These are phyloP conservation scores for Ziziphus jujuba DNA, from an alignment of 306 rosid species.

Conservation along the genomic window DNA sequence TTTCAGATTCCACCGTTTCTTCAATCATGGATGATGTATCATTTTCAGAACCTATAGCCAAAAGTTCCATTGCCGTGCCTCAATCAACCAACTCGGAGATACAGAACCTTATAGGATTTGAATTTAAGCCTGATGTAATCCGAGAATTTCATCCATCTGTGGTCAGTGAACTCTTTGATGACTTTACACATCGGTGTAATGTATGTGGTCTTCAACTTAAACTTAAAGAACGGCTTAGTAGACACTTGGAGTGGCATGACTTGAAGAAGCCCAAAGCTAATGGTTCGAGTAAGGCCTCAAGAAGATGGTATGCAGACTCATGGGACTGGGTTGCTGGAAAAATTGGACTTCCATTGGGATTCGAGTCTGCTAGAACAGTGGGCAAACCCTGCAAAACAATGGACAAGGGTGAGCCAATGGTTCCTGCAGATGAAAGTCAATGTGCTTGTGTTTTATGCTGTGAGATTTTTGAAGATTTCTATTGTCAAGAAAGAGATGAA, in stretches of 20 bases:
- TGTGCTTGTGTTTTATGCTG: conserved; percentile 80
- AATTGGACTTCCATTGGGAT: conserved; percentile 39
- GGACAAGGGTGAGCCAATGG: conserved; percentile 47
- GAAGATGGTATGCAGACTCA: conserved; percentile 69
- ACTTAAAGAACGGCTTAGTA: conserved; percentile 49
- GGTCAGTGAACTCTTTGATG: conserved; percentile 54
- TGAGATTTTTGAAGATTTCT: conserved; percentile 77
- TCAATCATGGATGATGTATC: conserved; percentile 38
- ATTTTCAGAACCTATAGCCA: conserved; percentile 29
- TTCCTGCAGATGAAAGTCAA: conserved; percentile 72
- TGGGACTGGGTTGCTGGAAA: conserved; percentile 54
- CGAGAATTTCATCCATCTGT: conserved; percentile 70
- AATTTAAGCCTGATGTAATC: conserved; percentile 64
- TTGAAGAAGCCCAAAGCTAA: conserved; percentile 37
- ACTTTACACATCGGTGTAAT: conserved; percentile 55
- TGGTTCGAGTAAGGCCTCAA: conserved; percentile 39
- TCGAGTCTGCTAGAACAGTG: conserved; percentile 30
- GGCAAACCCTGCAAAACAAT: conserved; percentile 22
- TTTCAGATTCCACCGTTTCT: conserved; percentile 40
- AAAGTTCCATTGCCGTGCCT: conserved; percentile 31
- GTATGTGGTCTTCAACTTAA: conserved; percentile 60
- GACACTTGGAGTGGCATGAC: conserved; percentile 78
- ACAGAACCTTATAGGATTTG: conserved; percentile 58
- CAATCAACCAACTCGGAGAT: conserved; percentile 42
- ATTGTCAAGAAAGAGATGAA: conserved; percentile 52